A percentile compares a stretch with the other conserved stretches of the same genome.
These are phyloP conservation scores for Suhomyces maxii DNA, from an alignment of 1,139 yeast species.

Conservation along the genomic window DNA sequence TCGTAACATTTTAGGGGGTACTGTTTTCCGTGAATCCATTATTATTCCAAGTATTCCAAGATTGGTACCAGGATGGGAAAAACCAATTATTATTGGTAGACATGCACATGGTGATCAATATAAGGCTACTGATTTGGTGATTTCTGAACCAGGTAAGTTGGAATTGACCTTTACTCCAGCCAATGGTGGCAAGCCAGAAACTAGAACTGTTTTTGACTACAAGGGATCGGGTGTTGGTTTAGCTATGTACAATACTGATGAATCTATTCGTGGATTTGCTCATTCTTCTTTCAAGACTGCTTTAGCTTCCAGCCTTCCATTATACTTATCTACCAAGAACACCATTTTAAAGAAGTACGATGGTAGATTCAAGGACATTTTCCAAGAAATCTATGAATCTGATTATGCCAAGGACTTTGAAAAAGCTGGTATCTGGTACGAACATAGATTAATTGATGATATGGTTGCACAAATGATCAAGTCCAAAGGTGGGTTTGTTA, in stretches of 20 bases:
- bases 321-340: conserved; percentile 88
- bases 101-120: conserved; percentile 98
- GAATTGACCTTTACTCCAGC: conserved; percentile 77
- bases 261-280: conserved; percentile 87
- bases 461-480: conserved; percentile 99
- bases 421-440: conserved; percentile 82
- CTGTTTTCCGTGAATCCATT: conserved; percentile 95
- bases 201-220: conserved; percentile 68
- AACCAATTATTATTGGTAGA: conserved; percentile 94
- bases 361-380: conserved; percentile 92
- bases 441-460: conserved; percentile 94
- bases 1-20: conserved; percentile 91
- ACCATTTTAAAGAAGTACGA: conserved; percentile 92
- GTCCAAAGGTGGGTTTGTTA: conserved; percentile 89
- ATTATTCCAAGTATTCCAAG: conserved; percentile 88
- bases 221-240: conserved; percentile 81
- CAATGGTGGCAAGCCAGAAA: conserved; percentile 59
- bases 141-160: conserved; percentile 77
- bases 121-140: conserved; percentile 82
- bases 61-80: conserved; percentile 88
- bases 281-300: conserved; percentile 91
- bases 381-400: conserved; percentile 73
- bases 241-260: conserved; percentile 95
- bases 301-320: conserved; percentile 69
- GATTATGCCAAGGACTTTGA: conserved; percentile 74